phyloP scores from a whole-genome alignment of 2,329 filamentous ascomycete genomes.

The Colletotrichum lini region DNA sequence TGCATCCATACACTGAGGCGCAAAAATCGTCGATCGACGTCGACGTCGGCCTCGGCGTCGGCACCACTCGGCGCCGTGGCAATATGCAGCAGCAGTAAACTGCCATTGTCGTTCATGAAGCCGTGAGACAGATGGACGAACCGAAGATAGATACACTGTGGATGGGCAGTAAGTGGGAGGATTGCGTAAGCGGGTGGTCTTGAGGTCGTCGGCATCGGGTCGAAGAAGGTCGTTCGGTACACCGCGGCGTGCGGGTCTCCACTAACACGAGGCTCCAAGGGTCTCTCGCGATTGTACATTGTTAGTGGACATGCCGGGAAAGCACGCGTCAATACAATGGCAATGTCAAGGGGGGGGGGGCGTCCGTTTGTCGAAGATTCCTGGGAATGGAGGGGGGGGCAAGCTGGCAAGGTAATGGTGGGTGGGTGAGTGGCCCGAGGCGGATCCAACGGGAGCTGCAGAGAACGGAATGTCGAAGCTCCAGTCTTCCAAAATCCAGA shows the following conservation, averaged over 20 bases:
- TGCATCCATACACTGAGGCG: background rate
- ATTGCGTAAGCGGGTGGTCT: too few species aligned
- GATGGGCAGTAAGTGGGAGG: too few species aligned
- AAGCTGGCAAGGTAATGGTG: too few species aligned
- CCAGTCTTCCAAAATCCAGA: background rate
- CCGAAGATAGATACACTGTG: too few species aligned
- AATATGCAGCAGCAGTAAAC: background rate
- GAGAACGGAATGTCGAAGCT: background rate
- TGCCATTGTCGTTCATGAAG: background rate
- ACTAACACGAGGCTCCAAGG: background rate
- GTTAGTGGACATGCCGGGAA: background rate
- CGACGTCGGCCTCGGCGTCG: background rate
- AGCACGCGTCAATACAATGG: background rate
- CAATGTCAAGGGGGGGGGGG: background rate
- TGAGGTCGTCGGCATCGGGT: background rate
- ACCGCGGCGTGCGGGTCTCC: background rate
- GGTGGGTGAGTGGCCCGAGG: background rate
- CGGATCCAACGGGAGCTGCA: background rate
- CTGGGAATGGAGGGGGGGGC: background rate
- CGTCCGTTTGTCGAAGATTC: background rate
- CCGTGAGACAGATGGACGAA: background rate
- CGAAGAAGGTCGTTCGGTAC: background rate
- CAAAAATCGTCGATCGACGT: background rate
- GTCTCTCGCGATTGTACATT: too few species aligned
- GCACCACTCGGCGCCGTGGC: background rate